Conservation (phyloP, 2,329 filamentous ascomycete genomes). For the Pyrenochaeta sp. region DNA sequence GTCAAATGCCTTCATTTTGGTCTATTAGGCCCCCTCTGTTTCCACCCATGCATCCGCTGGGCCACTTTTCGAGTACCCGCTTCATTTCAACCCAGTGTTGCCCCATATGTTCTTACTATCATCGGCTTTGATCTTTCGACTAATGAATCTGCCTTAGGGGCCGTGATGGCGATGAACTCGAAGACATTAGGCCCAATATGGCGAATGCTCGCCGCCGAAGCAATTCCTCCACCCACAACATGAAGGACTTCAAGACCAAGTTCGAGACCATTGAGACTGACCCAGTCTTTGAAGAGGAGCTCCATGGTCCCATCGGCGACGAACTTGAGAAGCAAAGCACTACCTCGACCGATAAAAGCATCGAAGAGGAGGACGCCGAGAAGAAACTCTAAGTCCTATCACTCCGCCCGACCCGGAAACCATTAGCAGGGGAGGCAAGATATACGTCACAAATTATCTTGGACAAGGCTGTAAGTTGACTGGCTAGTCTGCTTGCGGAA, state of each 20-base stretch:
- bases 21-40: slow-evolving; percentile 2
- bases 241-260: slow-evolving; percentile 91
- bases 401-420: slow-evolving; percentile 18
- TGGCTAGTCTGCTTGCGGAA: slow-evolving; percentile 36
- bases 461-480: slow-evolving; percentile 27
- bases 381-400: slow-evolving; percentile 54
- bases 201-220: slow-evolving; percentile 88
- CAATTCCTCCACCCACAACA: slow-evolving; percentile 80
- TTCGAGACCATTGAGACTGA: slow-evolving; percentile 91
- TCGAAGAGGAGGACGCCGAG: slow-evolving; percentile 62
- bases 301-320: slow-evolving; percentile 73
- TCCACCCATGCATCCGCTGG: not conserved
- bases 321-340: slow-evolving; percentile 65
- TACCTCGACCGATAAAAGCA: slow-evolving; percentile 62
- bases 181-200: slow-evolving; percentile 84
- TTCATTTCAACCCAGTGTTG: not conserved
- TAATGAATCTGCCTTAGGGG: slow-evolving; percentile 69
- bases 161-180: slow-evolving; percentile 79
- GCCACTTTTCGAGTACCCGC: not conserved
- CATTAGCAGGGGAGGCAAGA: slow-evolving; percentile 5
- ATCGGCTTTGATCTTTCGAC: slow-evolving; percentile 4
- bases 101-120: not conserved
- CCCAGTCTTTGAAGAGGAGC: slow-evolving; percentile 87
- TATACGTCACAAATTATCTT: slow-evolving; percentile 12
- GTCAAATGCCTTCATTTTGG: slow-evolving; percentile 36